phyloP scores from a whole-genome alignment of 2,329 filamentous ascomycete genomes.

The Fusarium haematococcum region DNA sequence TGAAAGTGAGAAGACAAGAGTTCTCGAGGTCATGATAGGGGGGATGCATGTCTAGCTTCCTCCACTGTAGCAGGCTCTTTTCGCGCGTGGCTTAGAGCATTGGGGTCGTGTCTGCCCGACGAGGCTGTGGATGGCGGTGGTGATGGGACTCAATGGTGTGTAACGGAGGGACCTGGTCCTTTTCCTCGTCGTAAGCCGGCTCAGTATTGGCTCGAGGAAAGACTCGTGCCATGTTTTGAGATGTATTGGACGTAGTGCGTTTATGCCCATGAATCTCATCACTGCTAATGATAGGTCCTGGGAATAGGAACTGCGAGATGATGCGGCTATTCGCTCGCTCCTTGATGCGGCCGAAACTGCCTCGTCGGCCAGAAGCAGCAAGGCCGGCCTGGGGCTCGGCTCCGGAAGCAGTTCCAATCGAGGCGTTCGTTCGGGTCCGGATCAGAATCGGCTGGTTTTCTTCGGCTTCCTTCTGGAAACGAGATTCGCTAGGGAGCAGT shows the following conservation, averaged over 20 bases:
- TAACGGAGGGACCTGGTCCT: conserved; percentile 42
- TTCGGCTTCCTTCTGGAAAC: conserved; percentile 65
- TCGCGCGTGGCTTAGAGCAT: conserved; percentile 29
- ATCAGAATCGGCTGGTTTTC: conserved; percentile 56
- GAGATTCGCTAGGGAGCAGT: conserved; percentile 67
- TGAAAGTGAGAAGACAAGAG: neutral
- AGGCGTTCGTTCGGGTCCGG: conserved; percentile 52
- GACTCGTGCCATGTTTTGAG: conserved; percentile 36
- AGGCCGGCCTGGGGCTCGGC: conserved; percentile 38
- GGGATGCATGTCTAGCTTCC: neutral
- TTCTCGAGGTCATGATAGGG: neutral
- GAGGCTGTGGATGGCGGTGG: conserved; percentile 41
- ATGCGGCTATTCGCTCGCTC: conserved; percentile 56
- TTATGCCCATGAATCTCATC: conserved; percentile 45
- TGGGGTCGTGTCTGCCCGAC: conserved; percentile 44
- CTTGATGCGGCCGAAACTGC: conserved; percentile 54
- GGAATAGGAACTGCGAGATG: conserved; percentile 61
- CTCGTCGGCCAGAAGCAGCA: conserved; percentile 47
- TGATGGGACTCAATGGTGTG: conserved; percentile 41
- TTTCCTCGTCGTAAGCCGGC: conserved; percentile 44
- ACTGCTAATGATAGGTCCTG: conserved; percentile 56
- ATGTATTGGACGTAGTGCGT: conserved; percentile 46
- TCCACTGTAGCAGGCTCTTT: neutral
- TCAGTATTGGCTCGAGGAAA: conserved; percentile 44
- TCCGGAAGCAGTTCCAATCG: conserved; percentile 47